Evolutionary conservation across 1,284 basidiomycete genomes (phyloP).

Genomic region (Meira miltonrushii): DNA sequence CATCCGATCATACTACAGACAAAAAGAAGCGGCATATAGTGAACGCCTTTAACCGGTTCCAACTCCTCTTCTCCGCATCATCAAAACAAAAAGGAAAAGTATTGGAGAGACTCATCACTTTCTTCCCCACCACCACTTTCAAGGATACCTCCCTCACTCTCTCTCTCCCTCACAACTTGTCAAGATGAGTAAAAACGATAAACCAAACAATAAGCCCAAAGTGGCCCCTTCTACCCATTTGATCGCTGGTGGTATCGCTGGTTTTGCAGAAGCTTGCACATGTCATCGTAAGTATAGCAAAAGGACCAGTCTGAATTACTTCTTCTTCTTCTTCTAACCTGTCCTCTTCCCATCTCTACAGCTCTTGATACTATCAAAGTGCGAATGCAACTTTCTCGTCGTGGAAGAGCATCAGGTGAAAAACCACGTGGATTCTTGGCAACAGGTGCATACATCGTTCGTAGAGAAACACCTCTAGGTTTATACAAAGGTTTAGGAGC

Average conservation of each 20-base stretch:
- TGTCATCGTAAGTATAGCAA: slow-evolving; percentile 48
- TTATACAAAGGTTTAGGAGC: slow-evolving; percentile 98
- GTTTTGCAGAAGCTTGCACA: slow-evolving; percentile 51
- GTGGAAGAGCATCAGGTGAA: slow-evolving; percentile 34
- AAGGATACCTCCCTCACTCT: background rate
- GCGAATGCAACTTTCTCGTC: slow-evolving; percentile 76
- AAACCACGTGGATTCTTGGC: slow-evolving; percentile 85
- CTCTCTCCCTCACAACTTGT: background rate
- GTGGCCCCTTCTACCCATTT: slow-evolving; percentile 50
- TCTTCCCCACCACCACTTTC: background rate
- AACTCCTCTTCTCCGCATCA: too few species aligned
- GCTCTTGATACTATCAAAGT: slow-evolving; percentile 87
- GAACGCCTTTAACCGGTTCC: too few species aligned
- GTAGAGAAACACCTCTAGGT: slow-evolving; percentile 86
- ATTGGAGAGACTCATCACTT: background rate
- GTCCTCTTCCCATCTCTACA: slow-evolving; percentile 12
- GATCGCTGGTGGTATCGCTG: slow-evolving; percentile 52
- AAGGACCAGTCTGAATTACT: background rate
- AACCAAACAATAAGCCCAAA: slow-evolving; percentile 40
- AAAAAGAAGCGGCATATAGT: too few species aligned
- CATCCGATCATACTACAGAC: too few species aligned
- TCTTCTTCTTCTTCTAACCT: background rate
- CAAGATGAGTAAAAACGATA: background rate
- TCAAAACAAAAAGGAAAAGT: too few species aligned
- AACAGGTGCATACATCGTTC: slow-evolving; percentile 82